Base-by-base conservation (phyloP, 2,329 filamentous ascomycete species). In the Colletotrichum limetticola region DNA sequence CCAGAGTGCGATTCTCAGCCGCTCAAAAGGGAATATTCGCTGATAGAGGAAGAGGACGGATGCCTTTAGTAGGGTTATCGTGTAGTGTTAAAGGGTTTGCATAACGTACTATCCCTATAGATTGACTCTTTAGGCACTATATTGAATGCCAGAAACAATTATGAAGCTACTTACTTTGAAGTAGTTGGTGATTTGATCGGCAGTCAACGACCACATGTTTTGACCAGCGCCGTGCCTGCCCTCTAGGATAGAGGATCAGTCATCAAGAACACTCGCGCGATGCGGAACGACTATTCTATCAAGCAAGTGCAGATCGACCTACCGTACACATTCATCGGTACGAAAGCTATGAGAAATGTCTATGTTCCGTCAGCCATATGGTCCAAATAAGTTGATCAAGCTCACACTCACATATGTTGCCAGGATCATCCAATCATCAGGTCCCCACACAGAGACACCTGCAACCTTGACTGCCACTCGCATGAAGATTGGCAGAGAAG, bases 41-140 rank as follows among this genome's bases (percentile, higher is more conserved):
- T 80, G 77, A 72, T 82, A 83, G 74, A 84, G 79, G 32, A 81
- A 76, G 3, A 84, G 77, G 42, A 84, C 76, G 5, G 82, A 78
- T n/a, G 82, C 69, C 67, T 83, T 83, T 11, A 79, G 76, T 2
- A 82, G 81, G 1, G 85, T 79, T 28, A 87, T 83, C 37, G 79
- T 80, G 16, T 7, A 28, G 14, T 46, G n/a, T 6, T 56, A 61
- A 1, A 60, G 16, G 0, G 26, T 3, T 8, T 61, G 68, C 7
- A 37, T 3, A 1, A 66, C 3, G 2, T 59, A 61, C 1, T 49
- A 55, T 16, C 1, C 28, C 67, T 70, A 3, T 11, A 7, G 7
- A n/a, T 9, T 9, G 37, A 46, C 42, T 46, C 19, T 19, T 49
- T 19, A 49, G 42, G 19, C 26, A 26, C 26, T 26, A 26, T 26